Evolutionary conservation across 2,329 filamentous ascomycete species (phyloP).

Genomic region (Cyphellophora attinorum): DNA sequence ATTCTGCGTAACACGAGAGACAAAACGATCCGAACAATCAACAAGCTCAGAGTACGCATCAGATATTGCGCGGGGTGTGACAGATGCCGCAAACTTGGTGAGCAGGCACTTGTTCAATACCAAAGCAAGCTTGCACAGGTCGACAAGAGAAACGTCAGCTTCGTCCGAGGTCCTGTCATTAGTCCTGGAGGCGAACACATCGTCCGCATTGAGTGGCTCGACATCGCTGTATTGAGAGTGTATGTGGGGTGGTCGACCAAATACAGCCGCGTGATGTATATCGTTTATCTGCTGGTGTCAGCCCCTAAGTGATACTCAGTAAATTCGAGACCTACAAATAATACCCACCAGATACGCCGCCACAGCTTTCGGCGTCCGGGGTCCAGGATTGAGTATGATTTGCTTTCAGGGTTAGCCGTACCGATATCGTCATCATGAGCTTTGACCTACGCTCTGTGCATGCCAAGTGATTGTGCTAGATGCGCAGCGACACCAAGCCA

Average conservation of each 20-base stretch:
- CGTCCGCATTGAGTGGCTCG: constrained; percentile 10
- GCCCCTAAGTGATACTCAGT: too few species aligned
- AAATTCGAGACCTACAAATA: too few species aligned
- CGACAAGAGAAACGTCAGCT: too few species aligned
- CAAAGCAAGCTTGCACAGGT: too few species aligned
- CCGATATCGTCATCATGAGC: background rate
- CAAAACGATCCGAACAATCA: too few species aligned
- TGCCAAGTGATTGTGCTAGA: constrained; percentile 19
- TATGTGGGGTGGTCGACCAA: constrained; percentile 18
- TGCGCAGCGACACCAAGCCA: constrained; percentile 20
- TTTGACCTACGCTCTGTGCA: constrained; percentile 18
- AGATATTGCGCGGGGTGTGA: too few species aligned
- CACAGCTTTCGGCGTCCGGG: constrained; percentile 12
- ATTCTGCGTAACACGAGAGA: too few species aligned
- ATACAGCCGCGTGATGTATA: constrained; percentile 15
- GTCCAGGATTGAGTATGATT: constrained; percentile 8
- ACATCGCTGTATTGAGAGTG: constrained; percentile 19
- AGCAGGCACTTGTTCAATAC: too few species aligned
- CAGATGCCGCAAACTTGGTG: too few species aligned
- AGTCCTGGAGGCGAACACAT: constrained; percentile 8
- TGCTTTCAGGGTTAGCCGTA: constrained; percentile 7
- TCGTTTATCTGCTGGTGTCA: constrained; percentile 14
- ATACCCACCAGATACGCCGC: constrained; percentile 18
- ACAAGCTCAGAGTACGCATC: too few species aligned
- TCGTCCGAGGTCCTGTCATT: too few species aligned